A percentile compares a stretch with the other conserved stretches of the same genome.
These are phyloP conservation scores for Saturnispora sanitii DNA, from an alignment of 805 yeast species.

Conservation along the genomic window DNA sequence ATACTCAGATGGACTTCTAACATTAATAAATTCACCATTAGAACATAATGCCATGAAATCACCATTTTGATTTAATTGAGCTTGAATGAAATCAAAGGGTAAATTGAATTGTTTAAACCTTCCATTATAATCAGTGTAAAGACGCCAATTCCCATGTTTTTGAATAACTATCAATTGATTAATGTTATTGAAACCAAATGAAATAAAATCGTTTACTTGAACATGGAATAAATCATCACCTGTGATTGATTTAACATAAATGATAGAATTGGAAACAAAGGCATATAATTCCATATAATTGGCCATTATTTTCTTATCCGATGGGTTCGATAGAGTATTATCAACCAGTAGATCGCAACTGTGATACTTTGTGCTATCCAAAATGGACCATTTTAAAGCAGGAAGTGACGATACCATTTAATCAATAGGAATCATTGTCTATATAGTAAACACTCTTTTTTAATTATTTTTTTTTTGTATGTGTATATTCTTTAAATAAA, in stretches of 20 bases:
- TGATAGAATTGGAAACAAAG: conserved; percentile 15
- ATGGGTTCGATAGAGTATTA: not conserved
- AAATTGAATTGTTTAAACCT: conserved; percentile 48
- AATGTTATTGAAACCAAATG: not conserved
- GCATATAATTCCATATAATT: conserved; percentile 16
- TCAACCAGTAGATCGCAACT: conserved; percentile 12
- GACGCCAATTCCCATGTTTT: conserved; percentile 41
- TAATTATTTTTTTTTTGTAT: not conserved
- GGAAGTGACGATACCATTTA: not conserved
- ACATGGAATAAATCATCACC: not conserved
- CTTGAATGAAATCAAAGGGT: not conserved
- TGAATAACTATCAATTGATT: conserved; percentile 40
- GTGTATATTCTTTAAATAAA: not conserved
- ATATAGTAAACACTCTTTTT: not conserved
- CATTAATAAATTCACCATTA: conserved; percentile 33
- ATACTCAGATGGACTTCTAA: conserved; percentile 15
- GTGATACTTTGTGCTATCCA: not conserved
- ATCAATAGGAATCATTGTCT: not conserved
- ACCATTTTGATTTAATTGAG: conserved; percentile 31
- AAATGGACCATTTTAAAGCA: conserved; percentile 1
- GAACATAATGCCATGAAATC: conserved; percentile 34
- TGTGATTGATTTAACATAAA: not conserved
- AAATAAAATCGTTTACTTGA: not conserved
- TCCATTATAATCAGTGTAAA: conserved; percentile 57
- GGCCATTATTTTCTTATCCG: not conserved